phyloP scores from a whole-genome alignment of 352 stramenopile species.

The Phytophthora podocarpi region DNA sequence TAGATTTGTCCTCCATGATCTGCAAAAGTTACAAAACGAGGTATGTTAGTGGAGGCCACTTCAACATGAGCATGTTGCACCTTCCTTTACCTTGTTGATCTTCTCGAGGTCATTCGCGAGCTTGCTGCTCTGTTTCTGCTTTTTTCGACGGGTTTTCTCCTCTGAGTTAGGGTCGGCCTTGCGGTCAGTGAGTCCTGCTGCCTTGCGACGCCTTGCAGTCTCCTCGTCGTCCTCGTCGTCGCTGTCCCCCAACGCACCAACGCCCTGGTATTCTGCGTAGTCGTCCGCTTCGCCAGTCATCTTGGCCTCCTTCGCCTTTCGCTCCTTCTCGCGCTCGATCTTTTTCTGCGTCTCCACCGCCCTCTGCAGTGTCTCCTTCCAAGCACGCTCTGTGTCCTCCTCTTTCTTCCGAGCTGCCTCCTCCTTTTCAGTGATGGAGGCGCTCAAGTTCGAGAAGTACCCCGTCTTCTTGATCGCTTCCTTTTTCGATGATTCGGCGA shows the following conservation, averaged over 20 bases:
- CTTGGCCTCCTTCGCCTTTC: constrained; percentile 46
- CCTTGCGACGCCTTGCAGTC: constrained; percentile 36
- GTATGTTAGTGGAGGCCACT: neutral
- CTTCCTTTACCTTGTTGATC: constrained; percentile 67
- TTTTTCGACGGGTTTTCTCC: constrained; percentile 52
- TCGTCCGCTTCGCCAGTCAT: constrained; percentile 44
- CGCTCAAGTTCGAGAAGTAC: constrained; percentile 78
- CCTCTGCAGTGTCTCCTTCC: constrained; percentile 66
- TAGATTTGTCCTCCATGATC: constrained; percentile 42
- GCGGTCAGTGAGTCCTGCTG: constrained; percentile 28
- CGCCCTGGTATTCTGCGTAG: constrained; percentile 68
- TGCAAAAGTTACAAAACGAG: constrained; percentile 9
- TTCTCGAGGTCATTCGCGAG: constrained; percentile 73
- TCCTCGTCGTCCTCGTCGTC: constrained; percentile 65
- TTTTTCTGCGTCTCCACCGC: constrained; percentile 53
- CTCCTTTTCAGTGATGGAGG: constrained; percentile 64
- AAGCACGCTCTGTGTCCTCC: constrained; percentile 47
- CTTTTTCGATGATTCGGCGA: constrained; percentile 10
- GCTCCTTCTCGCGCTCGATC: constrained; percentile 44
- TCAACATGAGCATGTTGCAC: neutral
- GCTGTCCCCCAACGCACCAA: constrained; percentile 47
- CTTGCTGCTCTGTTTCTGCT: constrained; percentile 74
- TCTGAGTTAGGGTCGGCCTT: constrained; percentile 29
- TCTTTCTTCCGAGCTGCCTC: constrained; percentile 47
- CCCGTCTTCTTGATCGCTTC: constrained; percentile 30